Percentiles rank a stretch among this genome's conserved stretches.
phyloP scores from a whole-genome alignment of 768 basidiomycete species.

The Mrakia blollopis region DNA sequence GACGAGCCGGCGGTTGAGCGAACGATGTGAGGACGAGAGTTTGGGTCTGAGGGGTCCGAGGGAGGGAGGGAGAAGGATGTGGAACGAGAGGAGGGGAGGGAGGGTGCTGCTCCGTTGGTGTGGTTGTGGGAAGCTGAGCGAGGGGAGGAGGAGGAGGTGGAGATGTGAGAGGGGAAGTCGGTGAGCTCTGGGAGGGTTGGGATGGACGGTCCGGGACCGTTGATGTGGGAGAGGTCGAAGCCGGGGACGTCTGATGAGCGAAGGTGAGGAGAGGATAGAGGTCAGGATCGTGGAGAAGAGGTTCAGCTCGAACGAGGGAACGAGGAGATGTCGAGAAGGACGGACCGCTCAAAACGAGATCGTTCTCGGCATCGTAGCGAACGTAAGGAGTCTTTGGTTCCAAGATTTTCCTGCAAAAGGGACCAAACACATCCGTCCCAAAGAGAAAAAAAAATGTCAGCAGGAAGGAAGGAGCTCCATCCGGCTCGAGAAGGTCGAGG shows the following conservation, averaged over 20 bases:
- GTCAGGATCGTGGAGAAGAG: background rate
- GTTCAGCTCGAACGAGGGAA: background rate
- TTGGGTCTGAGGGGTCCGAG: constrained; percentile 5
- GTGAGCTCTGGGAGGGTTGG: background rate
- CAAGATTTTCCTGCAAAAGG: constrained; percentile 66
- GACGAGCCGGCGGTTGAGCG: background rate
- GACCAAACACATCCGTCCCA: too few species aligned
- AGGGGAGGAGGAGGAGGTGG: constrained; percentile 25
- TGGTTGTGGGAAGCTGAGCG: background rate
- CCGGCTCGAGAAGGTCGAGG: background rate
- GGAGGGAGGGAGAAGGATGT: constrained; percentile 32
- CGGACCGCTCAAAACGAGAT: constrained; percentile 55
- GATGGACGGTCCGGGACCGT: constrained; percentile 36
- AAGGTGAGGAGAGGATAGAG: background rate
- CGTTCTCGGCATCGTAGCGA: constrained; percentile 47
- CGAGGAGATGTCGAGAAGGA: background rate
- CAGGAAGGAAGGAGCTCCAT: background rate
- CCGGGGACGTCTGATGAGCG: constrained; percentile 67
- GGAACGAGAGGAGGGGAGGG: constrained; percentile 27
- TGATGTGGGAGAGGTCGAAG: constrained; percentile 60
- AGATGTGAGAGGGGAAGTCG: background rate
- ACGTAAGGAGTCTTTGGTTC: constrained; percentile 98
- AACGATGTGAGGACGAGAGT: background rate
- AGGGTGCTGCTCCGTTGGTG: background rate
- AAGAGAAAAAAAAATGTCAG: background rate